These are phyloP conservation scores for Saraca asoca DNA, from an alignment of 331 rosid species.

Conservation along the genomic window DNA sequence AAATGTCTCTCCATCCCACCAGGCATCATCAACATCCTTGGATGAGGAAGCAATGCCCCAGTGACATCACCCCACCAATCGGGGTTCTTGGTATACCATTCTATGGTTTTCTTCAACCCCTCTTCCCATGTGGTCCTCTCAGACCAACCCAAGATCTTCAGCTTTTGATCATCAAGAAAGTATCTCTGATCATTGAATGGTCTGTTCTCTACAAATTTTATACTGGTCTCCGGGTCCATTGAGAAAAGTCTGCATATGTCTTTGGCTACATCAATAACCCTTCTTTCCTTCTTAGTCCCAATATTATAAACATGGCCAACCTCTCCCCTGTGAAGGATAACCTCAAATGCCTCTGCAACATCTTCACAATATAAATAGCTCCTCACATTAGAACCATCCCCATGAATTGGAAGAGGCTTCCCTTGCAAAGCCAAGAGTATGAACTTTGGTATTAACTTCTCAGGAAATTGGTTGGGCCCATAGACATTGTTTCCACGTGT, in stretches of 20 bases:
- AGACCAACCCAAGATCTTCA: slow-evolving; percentile 80
- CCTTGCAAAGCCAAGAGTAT: slow-evolving; percentile 69
- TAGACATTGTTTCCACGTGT: slow-evolving; percentile 69
- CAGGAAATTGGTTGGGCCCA: slow-evolving; percentile 69
- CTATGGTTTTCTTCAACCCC: slow-evolving; percentile 88
- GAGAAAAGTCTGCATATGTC: slow-evolving; percentile 59
- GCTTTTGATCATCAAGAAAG: slow-evolving; percentile 72
- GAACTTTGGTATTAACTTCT: slow-evolving; percentile 66
- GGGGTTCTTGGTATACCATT: slow-evolving; percentile 82
- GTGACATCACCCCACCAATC: slow-evolving; percentile 96
- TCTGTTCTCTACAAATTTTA: slow-evolving; percentile 64
- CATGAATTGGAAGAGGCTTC: slow-evolving; percentile 67
- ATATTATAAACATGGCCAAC: slow-evolving; percentile 72
- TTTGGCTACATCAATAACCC: slow-evolving; percentile 67
- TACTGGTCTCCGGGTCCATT: slow-evolving; percentile 42
- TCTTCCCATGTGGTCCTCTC: slow-evolving; percentile 85
- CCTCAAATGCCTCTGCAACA: slow-evolving; percentile 72
- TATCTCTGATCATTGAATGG: slow-evolving; percentile 70
- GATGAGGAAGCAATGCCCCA: slow-evolving; percentile 95
- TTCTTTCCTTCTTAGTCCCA: slow-evolving; percentile 63
- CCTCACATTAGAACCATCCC: slow-evolving; percentile 71
- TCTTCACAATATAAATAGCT: slow-evolving; percentile 69
- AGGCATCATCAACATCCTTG: slow-evolving; percentile 92
- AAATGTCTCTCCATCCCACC: slow-evolving; percentile 77
- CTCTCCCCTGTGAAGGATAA: slow-evolving; percentile 69